Base-by-base conservation (phyloP, 2,329 filamentous ascomycete species). In the Phoma sp. region DNA sequence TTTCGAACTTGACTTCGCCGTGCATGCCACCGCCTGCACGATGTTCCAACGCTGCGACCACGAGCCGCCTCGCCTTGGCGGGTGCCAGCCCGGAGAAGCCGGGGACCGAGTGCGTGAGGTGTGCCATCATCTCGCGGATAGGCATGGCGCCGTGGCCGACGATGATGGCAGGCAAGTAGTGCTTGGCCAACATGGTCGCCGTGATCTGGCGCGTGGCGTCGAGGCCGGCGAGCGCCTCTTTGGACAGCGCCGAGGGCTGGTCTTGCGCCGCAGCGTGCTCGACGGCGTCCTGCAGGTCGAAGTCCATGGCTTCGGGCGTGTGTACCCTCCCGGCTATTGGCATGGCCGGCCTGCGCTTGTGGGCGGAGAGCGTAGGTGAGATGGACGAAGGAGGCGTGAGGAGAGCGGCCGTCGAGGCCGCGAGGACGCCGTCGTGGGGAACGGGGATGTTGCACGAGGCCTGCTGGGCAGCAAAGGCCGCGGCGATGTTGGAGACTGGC, bases 381-480 rank as follows among this genome's bases (percentile, higher is more conserved):
- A 97, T 92, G 77, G 93, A 97, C 81, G 94, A 96, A 58, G 94
- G 94, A 73, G 94, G 94, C 75, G 94, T 97, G 61, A 90, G 92
- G 71, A 96, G 86, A 75, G 85, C 81, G 60, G 62, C 68, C 46
- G 58, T 58, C 17, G 60, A 57, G 44, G 61, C 50, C 52, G 60
- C 52, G 53, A 65, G 65, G 52, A 61, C 60, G 58, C 63, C 67
- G 62, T 75, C 67, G 54, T 71, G 66, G 17, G 60, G 38, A 36
- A 70, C 70, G 44, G 70, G 67, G 36, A 73, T 72, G 58, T 43
- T 36, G 36, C 38, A 40, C 10, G 52, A 55, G 64, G 62, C 66
- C 48, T 68, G 64, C 54, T 70, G 68, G 43, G 63, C 63, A 55
- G 72, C 73, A 57, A 77, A 74, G 51, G 75, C 75, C 51, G 71